Evolutionary conservation across 2,329 filamentous ascomycete genomes (phyloP), one percentile per base, ranked within the genome.

Genomic region (Aspergillus candidus): DNA sequence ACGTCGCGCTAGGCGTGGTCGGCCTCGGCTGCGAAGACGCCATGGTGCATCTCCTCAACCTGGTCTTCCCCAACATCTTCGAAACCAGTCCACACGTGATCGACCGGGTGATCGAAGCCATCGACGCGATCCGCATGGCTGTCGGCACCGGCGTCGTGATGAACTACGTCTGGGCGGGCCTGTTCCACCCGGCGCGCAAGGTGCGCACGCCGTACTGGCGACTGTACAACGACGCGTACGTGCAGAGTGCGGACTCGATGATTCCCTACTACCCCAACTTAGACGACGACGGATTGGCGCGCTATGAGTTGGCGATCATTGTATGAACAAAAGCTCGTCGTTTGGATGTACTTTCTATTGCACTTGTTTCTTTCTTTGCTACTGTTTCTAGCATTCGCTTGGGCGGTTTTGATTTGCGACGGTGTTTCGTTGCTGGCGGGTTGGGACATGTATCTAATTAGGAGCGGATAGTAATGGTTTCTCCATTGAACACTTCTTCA

Each of bases 11-110:
- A 0, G 94, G 94, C 42, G 93, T 97, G n/a, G 91, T 97, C 40
- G 93, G 93, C 30, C 78, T 98, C 3, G 94, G 94, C 17, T 97
- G 91, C 66, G 93, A 98, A 71, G 93, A 98, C 63, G 93, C 93
- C 38, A 97, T 98, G 91, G 78, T 98, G 37, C 93, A 98, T 71
- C 77, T 98, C 18, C 86, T 98, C 54, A 98, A 98, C 69, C 77
- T 98, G 3, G 78, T 98, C 6, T 95, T 91, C 67, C 94, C 93
- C 30, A 98, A 98, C 67, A 78, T 98, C 43, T 98, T 97, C 68
- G 93, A 98, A 70, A 98, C 93, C 4, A 93, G 86, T 57, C 93
- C 93, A 0, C 93, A 98, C 77, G 93, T 98, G 59, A 98, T 98
- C 58, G 93, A 98, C 69, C 83, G 93, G 35, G 94, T 98, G 55